Evolutionary conservation across 2,329 filamentous ascomycete genomes (phyloP).

Genomic region (Nannizzia gypsea): DNA sequence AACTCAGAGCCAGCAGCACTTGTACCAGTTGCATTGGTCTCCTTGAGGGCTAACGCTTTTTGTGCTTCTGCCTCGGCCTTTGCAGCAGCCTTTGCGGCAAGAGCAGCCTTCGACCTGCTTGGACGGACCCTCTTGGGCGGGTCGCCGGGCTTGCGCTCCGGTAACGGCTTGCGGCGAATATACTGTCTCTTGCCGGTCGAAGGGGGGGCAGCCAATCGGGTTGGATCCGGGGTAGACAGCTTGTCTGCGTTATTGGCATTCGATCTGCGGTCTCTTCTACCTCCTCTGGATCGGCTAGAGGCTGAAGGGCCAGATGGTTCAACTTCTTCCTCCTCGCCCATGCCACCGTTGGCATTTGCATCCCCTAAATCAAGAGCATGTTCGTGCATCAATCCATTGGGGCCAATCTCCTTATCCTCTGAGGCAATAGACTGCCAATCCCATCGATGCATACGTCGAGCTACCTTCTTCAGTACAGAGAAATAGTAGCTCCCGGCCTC

Average conservation of each 20-base stretch:
- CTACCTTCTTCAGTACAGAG: conserved; percentile 32
- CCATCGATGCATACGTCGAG: conserved; percentile 36
- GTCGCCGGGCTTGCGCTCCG: not conserved
- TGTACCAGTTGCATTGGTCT: not conserved
- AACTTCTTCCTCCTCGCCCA: conserved; percentile 4
- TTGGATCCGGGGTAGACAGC: not conserved
- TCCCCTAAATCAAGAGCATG: conserved; percentile 3
- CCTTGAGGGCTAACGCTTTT: not conserved
- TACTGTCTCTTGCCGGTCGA: not conserved
- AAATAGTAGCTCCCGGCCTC: conserved; percentile 37
- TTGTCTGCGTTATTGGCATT: not conserved
- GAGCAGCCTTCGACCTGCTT: not conserved
- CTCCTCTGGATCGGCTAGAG: conserved; percentile 1
- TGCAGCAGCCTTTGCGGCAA: not conserved
- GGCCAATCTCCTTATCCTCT: conserved; percentile 9
- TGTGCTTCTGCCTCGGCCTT: not conserved
- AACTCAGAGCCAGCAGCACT: conserved; percentile 1
- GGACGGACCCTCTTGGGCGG: not conserved
- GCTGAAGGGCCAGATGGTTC: conserved; percentile 4
- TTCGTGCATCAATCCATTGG: conserved; percentile 8
- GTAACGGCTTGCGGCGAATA: not conserved
- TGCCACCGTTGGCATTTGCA: not conserved
- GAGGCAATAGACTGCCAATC: conserved; percentile 27
- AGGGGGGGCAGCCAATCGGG: not conserved
- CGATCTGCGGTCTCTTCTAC: conserved; percentile 6